Evolutionary conservation across 331 rosid species (phyloP), one percentile per base, ranked within the genome.

Genomic region (Saraca asoca): DNA sequence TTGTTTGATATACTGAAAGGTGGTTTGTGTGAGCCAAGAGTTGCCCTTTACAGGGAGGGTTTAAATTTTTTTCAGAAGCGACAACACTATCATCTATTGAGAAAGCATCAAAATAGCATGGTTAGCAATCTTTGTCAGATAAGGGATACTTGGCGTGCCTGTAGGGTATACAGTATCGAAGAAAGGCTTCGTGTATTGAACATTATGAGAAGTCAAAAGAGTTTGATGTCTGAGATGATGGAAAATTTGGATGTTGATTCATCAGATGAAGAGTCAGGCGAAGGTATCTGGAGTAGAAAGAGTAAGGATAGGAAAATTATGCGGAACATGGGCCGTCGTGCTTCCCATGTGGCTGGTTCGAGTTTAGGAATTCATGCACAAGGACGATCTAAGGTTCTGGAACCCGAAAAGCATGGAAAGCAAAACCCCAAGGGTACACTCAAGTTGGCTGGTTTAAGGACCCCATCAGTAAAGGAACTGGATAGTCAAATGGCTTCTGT

Each of bases 11-110:
- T 90, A 92, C 67, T 94, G 70, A 88, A 94, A 80, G 99, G 99
- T 70, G 99, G 99, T 11, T 61, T 90, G 72, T 90, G 96, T 39
- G 99, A 94, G 74, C 99, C 99, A 0, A 94, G 99, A 56, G 99
- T 88, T 69, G 97, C 99, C 2, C 93, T 90, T 50, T 94, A 94
- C 82, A 82, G 91, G 72, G 95, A 90, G 71, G 97, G 99, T 17
- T 67, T 82, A 81, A 77, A 74, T 74, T 90, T 82, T 80, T 79
- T 86, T 42, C 96, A 90, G 85, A 85, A 83, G 76, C 87, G 88
- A 52, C 84, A 81, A 43, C 97, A 94, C 78, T 94, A 88, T 80
- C 95, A 94, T 83, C 78, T 80, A 54, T 54, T 94, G 87, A 90
- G 95, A 83, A 88, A 90, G 83, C 89, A 85, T 78, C 99, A 94